Base-by-base conservation (phyloP, 2,329 filamentous ascomycete genomes). In the Penicillium janthinellum region DNA sequence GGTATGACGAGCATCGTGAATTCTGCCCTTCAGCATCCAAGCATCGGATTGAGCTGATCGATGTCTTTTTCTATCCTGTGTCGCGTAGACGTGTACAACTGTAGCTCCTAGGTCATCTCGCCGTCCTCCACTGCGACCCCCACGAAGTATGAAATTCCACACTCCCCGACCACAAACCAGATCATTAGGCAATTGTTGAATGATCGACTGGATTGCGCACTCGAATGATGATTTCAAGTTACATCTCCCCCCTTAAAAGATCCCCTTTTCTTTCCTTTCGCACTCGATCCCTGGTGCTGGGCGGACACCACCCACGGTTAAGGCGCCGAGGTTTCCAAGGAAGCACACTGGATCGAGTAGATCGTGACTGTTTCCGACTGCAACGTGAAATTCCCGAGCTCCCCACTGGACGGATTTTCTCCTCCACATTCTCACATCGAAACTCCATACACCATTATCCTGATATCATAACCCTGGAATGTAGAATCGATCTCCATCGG, bases 271-370 rank as follows among this genome's bases (percentile, higher is more conserved):
- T 22, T 37, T 39, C 31, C 12, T 28, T 14, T 37, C 31, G 15
- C 25, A n/a, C 34, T 51, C 28, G 28, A 37, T 45, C 45, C 50
- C 25, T 53, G 51, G 51, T 22, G 34, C 37, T 25, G 38, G 50
- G 38, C 39, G 51, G 38, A 7, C 22, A 11, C 41, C 15, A 34
- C n/a, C 62, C 57, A 63, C 54, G 62, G 60, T 60, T 63, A 52
- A 17, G 51, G 47, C 51, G 41, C 28, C 37, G 4, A 22, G 1
- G 14, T 42, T 54, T 31, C 59, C 59, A 58, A 41, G 59, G 54
- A 50, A 38, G 20, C 50, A 22, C 42, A 42, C 52, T 54, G 37
- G 57, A 62, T 57, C 54, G 22, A 60, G 56, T 31, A 48, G 60
- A 64, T 62, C 55, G 15, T 49, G 49, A 44, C 35, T 17, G 20